Evolutionary conservation across 306 rosid genomes (phyloP).

Genomic region (Quercus gilva): DNA sequence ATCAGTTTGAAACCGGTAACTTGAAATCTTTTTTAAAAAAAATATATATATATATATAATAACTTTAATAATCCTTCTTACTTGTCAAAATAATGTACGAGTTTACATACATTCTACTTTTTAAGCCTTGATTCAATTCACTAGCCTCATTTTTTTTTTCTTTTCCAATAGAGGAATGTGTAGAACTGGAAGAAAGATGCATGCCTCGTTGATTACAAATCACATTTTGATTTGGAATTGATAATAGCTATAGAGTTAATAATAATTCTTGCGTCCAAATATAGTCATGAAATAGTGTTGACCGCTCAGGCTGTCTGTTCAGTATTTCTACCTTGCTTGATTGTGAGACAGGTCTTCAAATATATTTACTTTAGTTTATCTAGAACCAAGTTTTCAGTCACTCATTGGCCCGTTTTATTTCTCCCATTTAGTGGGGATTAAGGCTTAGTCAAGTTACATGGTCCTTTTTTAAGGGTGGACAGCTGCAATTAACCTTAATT

Average conservation of each 20-base stretch:
- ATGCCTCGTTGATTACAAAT: neutral
- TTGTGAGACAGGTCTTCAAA: neutral
- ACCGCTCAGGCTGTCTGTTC: neutral
- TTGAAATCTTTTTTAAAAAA: neutral
- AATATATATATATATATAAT: too few relatives aligned
- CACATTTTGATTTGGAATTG: neutral
- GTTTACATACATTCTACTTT: neutral
- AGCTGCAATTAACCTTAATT: neutral
- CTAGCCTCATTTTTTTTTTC: neutral
- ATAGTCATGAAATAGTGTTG: neutral
- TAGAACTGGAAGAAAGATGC: neutral
- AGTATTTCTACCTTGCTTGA: neutral
- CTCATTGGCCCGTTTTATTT: neutral
- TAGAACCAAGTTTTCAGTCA: neutral
- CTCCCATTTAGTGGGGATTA: neutral
- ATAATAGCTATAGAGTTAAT: neutral
- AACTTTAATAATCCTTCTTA: constrained; percentile 1
- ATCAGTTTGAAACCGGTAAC: constrained; percentile 74
- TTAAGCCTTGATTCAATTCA: neutral
- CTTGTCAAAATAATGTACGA: neutral
- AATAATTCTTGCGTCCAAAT: neutral
- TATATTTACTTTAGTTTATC: neutral
- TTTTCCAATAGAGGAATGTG: neutral
- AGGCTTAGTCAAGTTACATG: neutral
- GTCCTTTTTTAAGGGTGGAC: neutral